These are phyloP conservation scores for Styphnolobium japonicum DNA, from an alignment of 306 rosid species.

Conservation along the genomic window DNA sequence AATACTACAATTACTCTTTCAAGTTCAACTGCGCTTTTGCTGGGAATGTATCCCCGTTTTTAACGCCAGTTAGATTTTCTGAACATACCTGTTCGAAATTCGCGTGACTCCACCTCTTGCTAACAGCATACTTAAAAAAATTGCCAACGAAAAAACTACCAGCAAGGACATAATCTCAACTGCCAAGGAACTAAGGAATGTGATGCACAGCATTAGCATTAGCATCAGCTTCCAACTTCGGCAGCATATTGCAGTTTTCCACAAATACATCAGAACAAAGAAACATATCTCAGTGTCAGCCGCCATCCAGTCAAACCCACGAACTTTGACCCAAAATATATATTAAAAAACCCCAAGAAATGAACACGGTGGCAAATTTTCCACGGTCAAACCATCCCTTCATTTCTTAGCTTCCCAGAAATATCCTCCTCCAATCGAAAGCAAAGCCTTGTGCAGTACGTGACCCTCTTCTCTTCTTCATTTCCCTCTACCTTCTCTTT, in stretches of 20 bases:
- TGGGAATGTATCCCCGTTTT: no score
- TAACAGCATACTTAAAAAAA: no score
- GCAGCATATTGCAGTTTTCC: not conserved
- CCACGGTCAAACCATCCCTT: slow-evolving; percentile 54
- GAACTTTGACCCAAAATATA: slow-evolving; percentile 49
- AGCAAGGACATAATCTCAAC: no score
- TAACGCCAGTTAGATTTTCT: no score
- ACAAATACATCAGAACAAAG: not conserved
- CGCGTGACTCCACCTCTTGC: no score
- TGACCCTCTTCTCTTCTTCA: slow-evolving; percentile 15
- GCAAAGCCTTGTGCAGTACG: slow-evolving; percentile 45
- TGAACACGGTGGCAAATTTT: slow-evolving; percentile 28
- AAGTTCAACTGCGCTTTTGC: no score
- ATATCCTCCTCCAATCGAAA: slow-evolving; percentile 30
- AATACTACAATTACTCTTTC: no score
- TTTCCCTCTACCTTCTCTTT: not conserved
- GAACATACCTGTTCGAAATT: no score
- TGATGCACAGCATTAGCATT: no score
- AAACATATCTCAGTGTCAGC: slow-evolving; percentile 32
- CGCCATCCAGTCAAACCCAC: slow-evolving; percentile 73
- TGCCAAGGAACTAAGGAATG: no score
- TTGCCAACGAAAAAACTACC: no score
- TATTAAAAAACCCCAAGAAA: not conserved
- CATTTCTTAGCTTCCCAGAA: slow-evolving; percentile 46
- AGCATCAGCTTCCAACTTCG: no score